These are phyloP conservation scores for Myxozyma sirexii DNA, from an alignment of 805 yeast species.

Conservation along the genomic window DNA sequence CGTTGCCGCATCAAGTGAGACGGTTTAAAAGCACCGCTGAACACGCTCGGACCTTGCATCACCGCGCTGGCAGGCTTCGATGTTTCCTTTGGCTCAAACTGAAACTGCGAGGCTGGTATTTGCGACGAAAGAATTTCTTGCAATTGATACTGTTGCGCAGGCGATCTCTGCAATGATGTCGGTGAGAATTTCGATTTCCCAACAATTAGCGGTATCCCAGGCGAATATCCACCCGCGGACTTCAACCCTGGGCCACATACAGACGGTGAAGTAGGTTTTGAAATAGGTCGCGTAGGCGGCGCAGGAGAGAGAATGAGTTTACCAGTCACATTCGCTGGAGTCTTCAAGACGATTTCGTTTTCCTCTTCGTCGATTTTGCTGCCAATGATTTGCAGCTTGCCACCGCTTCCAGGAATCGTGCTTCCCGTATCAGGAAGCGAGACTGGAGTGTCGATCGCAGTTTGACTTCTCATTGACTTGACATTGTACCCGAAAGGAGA, in stretches of 20 bases:
- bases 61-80: slow-evolving; percentile 3
- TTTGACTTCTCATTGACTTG: slow-evolving; percentile 8
- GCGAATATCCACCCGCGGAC: not conserved
- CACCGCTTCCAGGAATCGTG: not conserved
- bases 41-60: not conserved
- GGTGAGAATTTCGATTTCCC: slow-evolving; percentile 3
- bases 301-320: slow-evolving; percentile 1
- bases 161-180: not conserved
- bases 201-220: not conserved
- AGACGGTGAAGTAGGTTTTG: not conserved
- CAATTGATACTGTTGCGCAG: not conserved
- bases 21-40: not conserved
- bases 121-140: not conserved
- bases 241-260: not conserved
- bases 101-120: slow-evolving; percentile 5
- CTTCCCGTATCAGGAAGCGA: slow-evolving; percentile 5
- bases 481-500: slow-evolving; percentile 16
- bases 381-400: not conserved
- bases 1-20: too few relatives aligned
- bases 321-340: slow-evolving; percentile 5
- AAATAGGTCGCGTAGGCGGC: not conserved
- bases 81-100: slow-evolving; percentile 11
- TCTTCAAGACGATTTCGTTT: slow-evolving; percentile 9
- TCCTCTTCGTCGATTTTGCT: slow-evolving; percentile 8
- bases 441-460: slow-evolving; percentile 8